phyloP scores from a whole-genome alignment of 2,329 filamentous ascomycete species.

The Lanzia echinophila region DNA sequence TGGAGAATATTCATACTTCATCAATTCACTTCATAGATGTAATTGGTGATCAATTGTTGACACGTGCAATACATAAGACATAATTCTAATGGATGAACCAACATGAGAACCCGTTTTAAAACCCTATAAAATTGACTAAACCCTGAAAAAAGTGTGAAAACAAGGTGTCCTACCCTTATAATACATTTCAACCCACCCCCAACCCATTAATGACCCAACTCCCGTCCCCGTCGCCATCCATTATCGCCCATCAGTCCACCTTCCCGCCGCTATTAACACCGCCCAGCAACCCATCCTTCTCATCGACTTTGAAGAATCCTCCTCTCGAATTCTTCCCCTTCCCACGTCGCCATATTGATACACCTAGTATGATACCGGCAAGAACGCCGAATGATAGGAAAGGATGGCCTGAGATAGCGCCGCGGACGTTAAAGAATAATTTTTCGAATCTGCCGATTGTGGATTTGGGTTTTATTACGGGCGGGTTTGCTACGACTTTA shows the following conservation, averaged over 20 bases:
- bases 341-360: constrained; percentile 47
- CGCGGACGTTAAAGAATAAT: constrained; percentile 60
- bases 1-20: too few species aligned
- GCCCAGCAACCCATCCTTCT: constrained; percentile 59
- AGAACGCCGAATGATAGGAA: constrained; percentile 52
- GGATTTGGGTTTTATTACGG: constrained; percentile 68
- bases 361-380: constrained; percentile 48
- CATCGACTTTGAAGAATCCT: constrained; percentile 56
- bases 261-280: constrained; percentile 43
- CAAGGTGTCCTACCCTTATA: constrained; percentile 10
- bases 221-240: not conserved
- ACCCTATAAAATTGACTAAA: not conserved
- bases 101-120: not conserved
- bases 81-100: not conserved
- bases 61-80: not conserved
- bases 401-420: constrained; percentile 52
- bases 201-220: not conserved
- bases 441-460: constrained; percentile 68
- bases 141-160: not conserved
- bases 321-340: constrained; percentile 45
- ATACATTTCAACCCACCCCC: constrained; percentile 14
- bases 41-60: not conserved
- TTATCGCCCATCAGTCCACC: constrained; percentile 37
- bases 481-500: constrained; percentile 41
- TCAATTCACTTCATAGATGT: not conserved